Evolutionary conservation across 306 rosid species (phyloP).

Genomic region (Heteromeles arbutifolia): DNA sequence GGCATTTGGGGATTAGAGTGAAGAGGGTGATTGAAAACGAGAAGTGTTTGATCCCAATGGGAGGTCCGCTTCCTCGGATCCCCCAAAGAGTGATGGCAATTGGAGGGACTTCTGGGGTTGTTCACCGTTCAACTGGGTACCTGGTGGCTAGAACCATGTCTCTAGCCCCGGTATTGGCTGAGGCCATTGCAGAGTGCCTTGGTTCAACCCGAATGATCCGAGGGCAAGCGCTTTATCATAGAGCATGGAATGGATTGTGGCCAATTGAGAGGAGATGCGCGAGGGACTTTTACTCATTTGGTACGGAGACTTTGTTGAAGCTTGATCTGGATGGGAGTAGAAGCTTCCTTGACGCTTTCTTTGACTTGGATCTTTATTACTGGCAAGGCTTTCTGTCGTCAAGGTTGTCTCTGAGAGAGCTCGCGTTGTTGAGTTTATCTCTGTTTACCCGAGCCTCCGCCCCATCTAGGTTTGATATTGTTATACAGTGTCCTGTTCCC

Average conservation of each 20-base stretch:
- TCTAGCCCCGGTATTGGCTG: constrained; percentile 46
- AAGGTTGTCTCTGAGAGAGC: constrained; percentile 51
- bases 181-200: constrained; percentile 55
- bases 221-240: constrained; percentile 48
- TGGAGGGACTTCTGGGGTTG: constrained; percentile 74
- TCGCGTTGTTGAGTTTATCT: constrained; percentile 44
- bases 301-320: constrained; percentile 82
- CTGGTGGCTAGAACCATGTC: constrained; percentile 69
- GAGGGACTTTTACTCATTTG: constrained; percentile 71
- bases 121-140: constrained; percentile 88
- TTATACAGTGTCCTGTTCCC: constrained; percentile 72
- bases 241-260: constrained; percentile 76
- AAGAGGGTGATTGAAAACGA: constrained; percentile 60
- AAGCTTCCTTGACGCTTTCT: constrained; percentile 75
- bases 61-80: constrained; percentile 68
- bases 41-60: constrained; percentile 94
- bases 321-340: constrained; percentile 70
- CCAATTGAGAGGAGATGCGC: constrained; percentile 46
- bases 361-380: constrained; percentile 57
- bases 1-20: constrained; percentile 75
- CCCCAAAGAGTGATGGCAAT: constrained; percentile 68
- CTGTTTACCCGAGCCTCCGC: constrained; percentile 59
- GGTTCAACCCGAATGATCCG: constrained; percentile 78
- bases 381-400: constrained; percentile 91
- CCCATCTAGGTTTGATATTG: constrained; percentile 57